phyloP scores from a whole-genome alignment of 352 stramenopile species.

The Plasmopara viticola region DNA sequence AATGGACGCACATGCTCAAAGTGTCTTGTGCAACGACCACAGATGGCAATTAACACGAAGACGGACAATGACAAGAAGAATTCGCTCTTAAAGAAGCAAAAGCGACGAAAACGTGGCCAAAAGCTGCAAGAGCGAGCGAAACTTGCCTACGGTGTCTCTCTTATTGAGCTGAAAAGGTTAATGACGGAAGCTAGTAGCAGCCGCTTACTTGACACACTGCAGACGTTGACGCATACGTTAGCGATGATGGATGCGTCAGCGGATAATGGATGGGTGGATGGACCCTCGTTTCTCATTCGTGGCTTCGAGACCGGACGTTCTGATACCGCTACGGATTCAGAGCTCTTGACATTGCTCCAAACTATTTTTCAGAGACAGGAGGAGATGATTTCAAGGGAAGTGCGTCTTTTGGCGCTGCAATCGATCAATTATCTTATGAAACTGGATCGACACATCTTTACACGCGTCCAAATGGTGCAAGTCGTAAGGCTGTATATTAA shows the following conservation, averaged over 20 bases:
- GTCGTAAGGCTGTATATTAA: slow-evolving; percentile 50
- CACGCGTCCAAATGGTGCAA: slow-evolving; percentile 37
- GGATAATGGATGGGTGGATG: slow-evolving; percentile 64
- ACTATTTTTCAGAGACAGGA: slow-evolving; percentile 43
- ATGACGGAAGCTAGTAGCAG: slow-evolving; percentile 38
- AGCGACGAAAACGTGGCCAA: slow-evolving; percentile 32
- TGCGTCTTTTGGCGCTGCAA: slow-evolving; percentile 60
- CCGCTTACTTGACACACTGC: slow-evolving; percentile 54
- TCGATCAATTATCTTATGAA: slow-evolving; percentile 85
- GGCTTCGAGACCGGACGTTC: slow-evolving; percentile 35
- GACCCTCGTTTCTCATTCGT: slow-evolving; percentile 48
- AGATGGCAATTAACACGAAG: slow-evolving; percentile 18
- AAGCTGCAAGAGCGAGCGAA: slow-evolving; percentile 31
- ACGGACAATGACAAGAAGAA: slow-evolving; percentile 21
- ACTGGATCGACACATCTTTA: slow-evolving; percentile 63
- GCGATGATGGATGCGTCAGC: slow-evolving; percentile 82
- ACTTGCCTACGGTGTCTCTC: slow-evolving; percentile 65
- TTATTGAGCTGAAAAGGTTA: slow-evolving; percentile 52
- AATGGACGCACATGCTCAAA: slow-evolving; percentile 28
- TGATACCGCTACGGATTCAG: slow-evolving; percentile 49
- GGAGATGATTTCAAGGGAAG: slow-evolving; percentile 32
- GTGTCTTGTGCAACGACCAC: slow-evolving; percentile 29
- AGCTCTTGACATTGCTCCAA: slow-evolving; percentile 43
- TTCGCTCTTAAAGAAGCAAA: slow-evolving; percentile 20
- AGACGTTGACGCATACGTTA: slow-evolving; percentile 75